Evolutionary conservation across 768 basidiomycete species (phyloP).

Genomic region (Mycena filopes): DNA sequence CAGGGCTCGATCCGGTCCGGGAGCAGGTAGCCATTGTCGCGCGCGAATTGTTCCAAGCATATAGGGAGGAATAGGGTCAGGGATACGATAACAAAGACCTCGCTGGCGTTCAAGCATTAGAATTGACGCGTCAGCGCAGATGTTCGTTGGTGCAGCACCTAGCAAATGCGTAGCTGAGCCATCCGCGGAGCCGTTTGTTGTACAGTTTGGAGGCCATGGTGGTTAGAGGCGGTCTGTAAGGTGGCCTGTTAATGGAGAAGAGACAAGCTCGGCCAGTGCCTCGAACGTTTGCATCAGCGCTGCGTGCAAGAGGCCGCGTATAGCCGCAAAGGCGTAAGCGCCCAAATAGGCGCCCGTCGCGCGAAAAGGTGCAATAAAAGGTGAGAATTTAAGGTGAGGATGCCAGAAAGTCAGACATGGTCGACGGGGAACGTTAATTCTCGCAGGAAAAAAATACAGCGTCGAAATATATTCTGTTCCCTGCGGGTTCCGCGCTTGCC

Average conservation of each 20-base stretch:
- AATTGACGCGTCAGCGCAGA: background rate
- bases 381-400: no score
- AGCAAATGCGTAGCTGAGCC: conserved; percentile 89
- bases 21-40: conserved; percentile 85
- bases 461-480: no score
- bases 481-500: no score
- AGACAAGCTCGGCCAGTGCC: background rate
- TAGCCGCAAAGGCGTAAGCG: no score
- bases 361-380: no score
- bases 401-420: no score
- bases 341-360: no score
- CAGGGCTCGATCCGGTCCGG: conserved; percentile 78
- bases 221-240: background rate
- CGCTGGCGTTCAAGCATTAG: conserved; percentile 50
- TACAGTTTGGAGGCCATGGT: conserved; percentile 38
- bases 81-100: conserved; percentile 85
- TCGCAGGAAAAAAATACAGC: no score
- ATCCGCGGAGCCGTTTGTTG: conserved; percentile 68
- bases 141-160: conserved; percentile 54
- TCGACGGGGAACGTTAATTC: no score
- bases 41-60: conserved; percentile 87
- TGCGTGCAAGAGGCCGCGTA: no score
- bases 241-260: background rate
- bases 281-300: background rate
- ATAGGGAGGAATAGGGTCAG: conserved; percentile 86